Base-by-base conservation (phyloP, 2,329 filamentous ascomycete genomes). In the Epichloe bromicola region DNA sequence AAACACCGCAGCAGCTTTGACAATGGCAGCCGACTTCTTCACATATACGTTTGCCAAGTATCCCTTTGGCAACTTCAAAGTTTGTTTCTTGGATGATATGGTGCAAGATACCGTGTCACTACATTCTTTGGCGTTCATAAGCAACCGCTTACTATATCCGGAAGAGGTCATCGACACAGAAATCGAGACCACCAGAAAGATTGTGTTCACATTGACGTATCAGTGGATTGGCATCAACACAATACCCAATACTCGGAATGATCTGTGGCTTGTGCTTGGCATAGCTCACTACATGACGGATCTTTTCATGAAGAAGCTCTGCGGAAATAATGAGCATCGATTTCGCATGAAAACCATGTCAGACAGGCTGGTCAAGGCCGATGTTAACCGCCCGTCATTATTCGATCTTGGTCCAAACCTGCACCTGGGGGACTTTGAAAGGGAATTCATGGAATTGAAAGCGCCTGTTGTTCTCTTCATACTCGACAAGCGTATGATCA, bases 211-310 rank as follows among this genome's bases (percentile, higher is more conserved):
- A 1, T 73, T 97, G 46, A 88, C 93, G 11, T 87, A 83, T 53
- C 93, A 98, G 65, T 98, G 91, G 86, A 87, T 93, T 56, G 93
- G 93, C 15, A 85, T 98, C 56, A 90, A 90, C 62, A 86, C 98
- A 57, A 84, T 95, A 46, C 85, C 93, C 0, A 87, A 89, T 61
- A 82, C 85, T 40, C 80, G 83, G 17, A 76, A 77, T 48, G 93
- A 98, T 65, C 80, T 83, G 50, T 98, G 93, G 93, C 82, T 94
- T 19, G 84, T 91, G 12, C 78, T 93, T 50, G 94, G 91, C 14
- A 85, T 94, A 45, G 86, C 91, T 1, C 90, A 91, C 72, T 98
- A 88, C 71, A 95, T 98, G 78, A 89, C 91, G 1, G 91, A 96
- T 59, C 77, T 88, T 4, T 96, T 95, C 67, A 87, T 97, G 78